A percentile compares a stretch with the other conserved stretches of the same genome.
Conservation (phyloP, 2,329 filamentous ascomycete genomes). For the Coleophoma cylindrospora region DNA sequence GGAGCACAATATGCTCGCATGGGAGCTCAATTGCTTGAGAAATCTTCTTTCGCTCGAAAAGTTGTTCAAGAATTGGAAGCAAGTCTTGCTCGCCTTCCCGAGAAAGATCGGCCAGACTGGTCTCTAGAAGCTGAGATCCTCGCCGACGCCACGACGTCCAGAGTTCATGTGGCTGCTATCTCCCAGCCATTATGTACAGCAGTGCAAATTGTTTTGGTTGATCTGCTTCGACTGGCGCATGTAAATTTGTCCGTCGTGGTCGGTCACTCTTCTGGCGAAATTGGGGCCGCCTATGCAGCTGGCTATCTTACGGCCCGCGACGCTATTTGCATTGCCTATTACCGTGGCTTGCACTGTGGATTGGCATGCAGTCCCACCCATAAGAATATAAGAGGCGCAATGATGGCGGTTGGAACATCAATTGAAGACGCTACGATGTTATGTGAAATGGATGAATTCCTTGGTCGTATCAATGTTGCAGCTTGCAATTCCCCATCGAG, state of each 20-base stretch:
- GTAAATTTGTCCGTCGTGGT: slow-evolving; percentile 30
- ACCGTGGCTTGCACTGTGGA: slow-evolving; percentile 2
- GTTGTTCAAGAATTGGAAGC: neutral
- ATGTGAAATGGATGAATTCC: neutral
- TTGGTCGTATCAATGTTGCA: neutral
- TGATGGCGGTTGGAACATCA: slow-evolving; percentile 19
- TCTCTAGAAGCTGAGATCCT: neutral
- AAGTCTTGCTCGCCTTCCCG: neutral
- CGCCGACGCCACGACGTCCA: slow-evolving; percentile 28
- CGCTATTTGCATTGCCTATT: slow-evolving; percentile 16
- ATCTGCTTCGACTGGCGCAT: slow-evolving; percentile 34
- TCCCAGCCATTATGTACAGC: slow-evolving; percentile 18
- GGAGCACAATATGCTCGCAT: slow-evolving; percentile 12
- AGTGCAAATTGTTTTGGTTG: slow-evolving; percentile 37
- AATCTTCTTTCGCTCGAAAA: neutral
- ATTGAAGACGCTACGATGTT: slow-evolving; percentile 14
- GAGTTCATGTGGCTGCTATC: slow-evolving; percentile 27
- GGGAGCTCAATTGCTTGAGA: neutral
- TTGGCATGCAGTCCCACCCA: neutral
- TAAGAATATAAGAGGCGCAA: slow-evolving; percentile 8
- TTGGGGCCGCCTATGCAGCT: slow-evolving; percentile 22
- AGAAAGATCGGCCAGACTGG: slow-evolving; percentile 1
- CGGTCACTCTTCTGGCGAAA: slow-evolving; percentile 31
- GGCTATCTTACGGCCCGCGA: slow-evolving; percentile 18
- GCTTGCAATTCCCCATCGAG: slow-evolving; percentile 8